Base-by-base conservation (phyloP, 1,284 basidiomycete species). In the Ganoderma lucidum region DNA sequence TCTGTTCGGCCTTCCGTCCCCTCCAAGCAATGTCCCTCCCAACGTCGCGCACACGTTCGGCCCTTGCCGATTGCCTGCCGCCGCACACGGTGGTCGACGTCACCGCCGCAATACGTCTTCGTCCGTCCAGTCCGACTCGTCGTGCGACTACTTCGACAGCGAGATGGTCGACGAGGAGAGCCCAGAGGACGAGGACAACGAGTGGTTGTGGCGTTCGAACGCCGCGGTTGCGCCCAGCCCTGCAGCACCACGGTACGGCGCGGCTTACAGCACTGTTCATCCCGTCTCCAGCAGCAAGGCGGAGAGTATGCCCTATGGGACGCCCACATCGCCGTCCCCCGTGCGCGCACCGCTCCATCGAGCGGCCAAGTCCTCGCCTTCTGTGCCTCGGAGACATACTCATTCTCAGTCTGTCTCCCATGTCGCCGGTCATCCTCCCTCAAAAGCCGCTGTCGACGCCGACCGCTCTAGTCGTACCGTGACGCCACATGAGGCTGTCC, bases 401-500 rank as follows among this genome's bases (percentile, higher is more conserved):
- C 73, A 71, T 59, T 73, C 73, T 8, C 70, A 74, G 55, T 71
- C 73, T 1, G 68, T 67, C 39, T 72, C 73, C n/a, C 66, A 63
- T 53, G 64, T 70, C n/a, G 42, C 71, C 28, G 67, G 63, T 14
- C 72, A 73, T 62, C 70, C 68, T 35, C 67, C 69, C 2, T 65
- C 71, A 19, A 72, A 74, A 17, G 63, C 68, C 19, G 72, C 72
- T 14, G 32, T 68, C 5, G 78, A 76, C 45, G 72, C 64, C 58
- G 77, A 77, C n/a, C 71, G 70, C 9, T 48, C 67, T 2, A 30
- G 14, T 17, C 60, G 56, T n/a, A 32, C 69, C 23, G 44, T 79
- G 69, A 85, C 87, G 14, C 86, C 88, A 0, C 88, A 90, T 62
- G 87, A 86, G 73, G 85, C 85, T 53, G 88, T 86, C 8, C 80